Evolutionary conservation across 306 rosid species (phyloP).

Genomic region (Cicer bijugum): DNA sequence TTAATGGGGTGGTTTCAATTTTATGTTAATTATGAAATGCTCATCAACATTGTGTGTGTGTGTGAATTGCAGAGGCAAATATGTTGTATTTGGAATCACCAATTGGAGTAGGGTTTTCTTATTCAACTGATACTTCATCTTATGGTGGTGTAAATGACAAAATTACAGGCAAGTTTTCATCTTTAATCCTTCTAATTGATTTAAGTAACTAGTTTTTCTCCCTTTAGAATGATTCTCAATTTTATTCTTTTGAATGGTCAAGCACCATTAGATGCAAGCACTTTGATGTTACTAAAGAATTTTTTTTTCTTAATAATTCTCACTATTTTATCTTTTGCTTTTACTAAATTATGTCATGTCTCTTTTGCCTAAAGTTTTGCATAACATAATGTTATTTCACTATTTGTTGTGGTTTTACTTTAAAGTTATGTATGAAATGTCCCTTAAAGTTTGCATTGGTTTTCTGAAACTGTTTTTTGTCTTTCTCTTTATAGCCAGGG

Average conservation of each 20-base stretch:
- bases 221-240: slow-evolving; percentile 16
- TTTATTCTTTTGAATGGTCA: slow-evolving; percentile 32
- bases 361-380: slow-evolving; percentile 44
- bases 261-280: slow-evolving; percentile 8
- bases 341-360: slow-evolving; percentile 39
- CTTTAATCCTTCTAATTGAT: slow-evolving; percentile 10
- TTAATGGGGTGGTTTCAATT: background rate
- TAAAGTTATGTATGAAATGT: slow-evolving; percentile 50
- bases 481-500: slow-evolving; percentile 62
- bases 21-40: slow-evolving; percentile 9
- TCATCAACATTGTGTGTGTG: slow-evolving; percentile 30
- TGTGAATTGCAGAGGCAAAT: slow-evolving; percentile 62
- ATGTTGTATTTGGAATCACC: slow-evolving; percentile 76
- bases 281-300: background rate
- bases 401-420: slow-evolving; percentile 40
- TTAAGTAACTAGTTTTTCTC: background rate
- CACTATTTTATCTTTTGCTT: slow-evolving; percentile 45
- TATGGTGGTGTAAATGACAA: slow-evolving; percentile 64
- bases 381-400: slow-evolving; percentile 44
- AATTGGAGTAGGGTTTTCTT: slow-evolving; percentile 75
- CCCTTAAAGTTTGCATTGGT: slow-evolving; percentile 38
- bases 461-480: slow-evolving; percentile 42
- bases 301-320: background rate
- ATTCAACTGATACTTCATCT: slow-evolving; percentile 57
- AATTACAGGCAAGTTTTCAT: slow-evolving; percentile 58